Conservation (phyloP, 2,329 filamentous ascomycete genomes). For the Fusarium cyanostomum region DNA sequence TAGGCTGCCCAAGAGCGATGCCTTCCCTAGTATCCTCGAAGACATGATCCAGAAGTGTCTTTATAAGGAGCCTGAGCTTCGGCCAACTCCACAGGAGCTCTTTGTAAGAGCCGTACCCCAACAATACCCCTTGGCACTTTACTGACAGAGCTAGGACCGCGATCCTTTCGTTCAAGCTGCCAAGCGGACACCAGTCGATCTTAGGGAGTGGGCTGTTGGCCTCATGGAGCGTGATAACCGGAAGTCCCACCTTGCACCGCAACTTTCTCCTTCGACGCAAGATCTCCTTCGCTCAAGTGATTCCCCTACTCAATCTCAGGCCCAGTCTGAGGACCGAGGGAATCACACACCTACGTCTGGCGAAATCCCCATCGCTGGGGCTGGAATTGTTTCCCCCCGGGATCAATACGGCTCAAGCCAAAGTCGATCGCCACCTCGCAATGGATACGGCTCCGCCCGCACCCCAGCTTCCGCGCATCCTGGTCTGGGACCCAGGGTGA, state of each 20-base stretch:
- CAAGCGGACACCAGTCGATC: constrained; percentile 93
- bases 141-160: constrained; percentile 70
- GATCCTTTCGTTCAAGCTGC: constrained; percentile 96
- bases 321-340: constrained; percentile 55
- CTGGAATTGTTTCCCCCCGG: constrained; percentile 63
- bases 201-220: constrained; percentile 91
- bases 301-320: constrained; percentile 60
- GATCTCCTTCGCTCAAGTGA: constrained; percentile 75
- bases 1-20: constrained; percentile 93
- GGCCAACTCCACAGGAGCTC: constrained; percentile 92
- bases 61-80: constrained; percentile 85
- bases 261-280: constrained; percentile 80
- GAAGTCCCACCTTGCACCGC: constrained; percentile 89
- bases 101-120: constrained; percentile 70
- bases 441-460: constrained; percentile 58
- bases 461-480: constrained; percentile 55
- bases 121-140: not conserved
- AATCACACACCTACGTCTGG: constrained; percentile 73
- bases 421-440: constrained; percentile 63
- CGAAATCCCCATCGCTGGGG: constrained; percentile 73
- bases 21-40: constrained; percentile 93
- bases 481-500: constrained; percentile 62
- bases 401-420: constrained; percentile 57
- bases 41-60: constrained; percentile 98
- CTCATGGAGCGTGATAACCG: constrained; percentile 96